phyloP scores from a whole-genome alignment of 1,139 yeast species.

The Lodderomyces metapsilosis region DNA sequence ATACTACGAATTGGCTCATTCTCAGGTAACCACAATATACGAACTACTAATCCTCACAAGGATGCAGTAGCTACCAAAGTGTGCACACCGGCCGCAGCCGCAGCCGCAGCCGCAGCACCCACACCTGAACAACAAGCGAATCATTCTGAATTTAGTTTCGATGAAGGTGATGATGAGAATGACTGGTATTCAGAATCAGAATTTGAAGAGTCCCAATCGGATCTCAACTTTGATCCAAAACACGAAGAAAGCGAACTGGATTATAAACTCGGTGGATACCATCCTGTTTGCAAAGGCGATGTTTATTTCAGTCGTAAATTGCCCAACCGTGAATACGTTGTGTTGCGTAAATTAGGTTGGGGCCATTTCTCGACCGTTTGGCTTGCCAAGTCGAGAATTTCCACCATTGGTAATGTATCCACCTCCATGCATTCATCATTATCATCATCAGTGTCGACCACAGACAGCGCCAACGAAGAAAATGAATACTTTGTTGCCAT shows the following conservation, averaged over 20 bases:
- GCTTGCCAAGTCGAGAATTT: conserved; percentile 56
- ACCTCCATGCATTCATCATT: conserved; percentile 9
- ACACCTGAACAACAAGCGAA: neutral
- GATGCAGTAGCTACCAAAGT: conserved; percentile 1
- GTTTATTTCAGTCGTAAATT: conserved; percentile 29
- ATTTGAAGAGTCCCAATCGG: conserved; percentile 21
- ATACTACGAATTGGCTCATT: conserved; percentile 16
- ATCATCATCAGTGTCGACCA: neutral
- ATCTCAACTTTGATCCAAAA: conserved; percentile 31
- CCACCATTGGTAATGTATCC: conserved; percentile 5
- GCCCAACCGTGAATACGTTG: conserved; percentile 27
- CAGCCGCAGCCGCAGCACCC: neutral
- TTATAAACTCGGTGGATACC: conserved; percentile 43
- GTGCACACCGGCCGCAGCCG: neutral
- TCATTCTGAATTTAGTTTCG: neutral
- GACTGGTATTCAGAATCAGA: conserved; percentile 11
- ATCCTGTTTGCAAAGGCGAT: conserved; percentile 41
- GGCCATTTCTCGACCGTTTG: conserved; percentile 91
- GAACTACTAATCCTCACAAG: conserved; percentile 14
- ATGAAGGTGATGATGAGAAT: conserved; percentile 11
- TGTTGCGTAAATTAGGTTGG: conserved; percentile 62
- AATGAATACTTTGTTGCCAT: conserved; percentile 38
- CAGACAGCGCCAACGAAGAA: conserved; percentile 7
- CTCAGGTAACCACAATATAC: conserved; percentile 11
- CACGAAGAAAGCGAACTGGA: conserved; percentile 40